Conservation (phyloP, 1,139 yeast genomes). For the Saccharomyces hybrid region DNA sequence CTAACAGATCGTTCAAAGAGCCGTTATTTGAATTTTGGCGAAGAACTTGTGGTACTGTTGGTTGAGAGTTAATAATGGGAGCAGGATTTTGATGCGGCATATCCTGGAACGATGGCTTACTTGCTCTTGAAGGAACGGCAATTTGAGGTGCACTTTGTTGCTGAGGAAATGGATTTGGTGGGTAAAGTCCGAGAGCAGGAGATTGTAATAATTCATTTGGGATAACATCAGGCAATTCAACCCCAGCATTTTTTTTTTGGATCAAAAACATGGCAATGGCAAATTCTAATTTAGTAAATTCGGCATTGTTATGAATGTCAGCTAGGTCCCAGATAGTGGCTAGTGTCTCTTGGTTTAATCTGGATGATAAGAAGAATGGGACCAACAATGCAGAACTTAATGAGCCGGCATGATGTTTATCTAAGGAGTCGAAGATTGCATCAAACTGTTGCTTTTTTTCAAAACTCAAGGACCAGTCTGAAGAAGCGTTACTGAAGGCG, state of each 20-base stretch:
- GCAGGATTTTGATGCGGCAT: slow-evolving; percentile 19
- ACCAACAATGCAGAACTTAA: slow-evolving; percentile 79
- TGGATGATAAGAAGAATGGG: slow-evolving; percentile 79
- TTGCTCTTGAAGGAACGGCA: slow-evolving; percentile 32
- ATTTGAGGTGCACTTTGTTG: slow-evolving; percentile 18
- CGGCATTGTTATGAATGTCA: slow-evolving; percentile 81
- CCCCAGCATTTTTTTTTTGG: slow-evolving; percentile 73
- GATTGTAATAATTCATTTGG: slow-evolving; percentile 47
- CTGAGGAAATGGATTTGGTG: slow-evolving; percentile 16
- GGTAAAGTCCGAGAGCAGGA: slow-evolving; percentile 27
- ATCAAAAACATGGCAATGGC: slow-evolving; percentile 91
- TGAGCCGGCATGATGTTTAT: slow-evolving; percentile 52
- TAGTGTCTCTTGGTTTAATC: slow-evolving; percentile 71
- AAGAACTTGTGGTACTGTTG: slow-evolving; percentile 16
- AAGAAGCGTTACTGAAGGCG: slow-evolving; percentile 47
- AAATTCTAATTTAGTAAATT: slow-evolving; percentile 73
- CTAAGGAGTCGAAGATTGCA: slow-evolving; percentile 66
- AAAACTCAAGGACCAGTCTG: slow-evolving; percentile 63
- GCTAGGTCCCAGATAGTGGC: slow-evolving; percentile 94
- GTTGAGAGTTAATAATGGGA: slow-evolving; percentile 14
- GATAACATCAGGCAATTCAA: slow-evolving; percentile 61
- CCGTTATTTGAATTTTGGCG: slow-evolving; percentile 37
- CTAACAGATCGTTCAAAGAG: slow-evolving; percentile 61
- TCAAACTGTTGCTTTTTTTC: slow-evolving; percentile 74
- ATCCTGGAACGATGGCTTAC: slow-evolving; percentile 28